Base-by-base conservation (phyloP, 805 yeast genomes). In the Metschnikowia dekortorum region DNA sequence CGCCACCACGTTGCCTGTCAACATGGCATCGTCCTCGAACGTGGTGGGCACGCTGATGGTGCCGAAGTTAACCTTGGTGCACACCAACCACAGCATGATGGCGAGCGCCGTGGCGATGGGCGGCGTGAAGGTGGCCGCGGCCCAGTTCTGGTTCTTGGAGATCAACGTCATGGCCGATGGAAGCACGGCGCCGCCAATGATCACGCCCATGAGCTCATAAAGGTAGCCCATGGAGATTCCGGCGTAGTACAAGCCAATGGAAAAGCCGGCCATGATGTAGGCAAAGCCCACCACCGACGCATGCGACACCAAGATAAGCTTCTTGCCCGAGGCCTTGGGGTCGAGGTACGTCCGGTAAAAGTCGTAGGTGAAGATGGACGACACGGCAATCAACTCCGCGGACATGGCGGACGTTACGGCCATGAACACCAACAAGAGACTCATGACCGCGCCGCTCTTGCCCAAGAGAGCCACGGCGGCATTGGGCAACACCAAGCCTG, bases 341-440 rank as follows among this genome's bases (percentile, higher is more conserved):
- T 88, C 82, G 61, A 89, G 70, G 69, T 90, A 89, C 28, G 83
- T 79, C 69, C 88, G 82, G 80, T 85, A 90, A 53, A 90, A 75
- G 69, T 90, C 97, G 60, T 88, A 90, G 40, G 96, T 87, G 73
- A 83, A 80, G 53, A 90, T 81, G 2, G 96, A 85, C 3, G 96
- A 86, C 16, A 88, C 91, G 2, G 96, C 86, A 63, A 90, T 87
- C 61, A 90, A 79, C 68, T 90, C 96, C 36, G 96, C 92, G 32
- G 96, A 87, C 79, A 88, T 82, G 28, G 97, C 96, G 44, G 95
- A 86, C 0, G 97, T 90, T 39, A 87, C 92, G 28, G 97, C 96
- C 91, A 89, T 87, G 68, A 90, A 90, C 9, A 89, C 80, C 74
- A 90, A 70, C 33, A 90, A 66, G 55, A 90, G 75, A 8, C 90